Base-by-base conservation (phyloP, 441 rosid species). In the Croton laevigatus region DNA sequence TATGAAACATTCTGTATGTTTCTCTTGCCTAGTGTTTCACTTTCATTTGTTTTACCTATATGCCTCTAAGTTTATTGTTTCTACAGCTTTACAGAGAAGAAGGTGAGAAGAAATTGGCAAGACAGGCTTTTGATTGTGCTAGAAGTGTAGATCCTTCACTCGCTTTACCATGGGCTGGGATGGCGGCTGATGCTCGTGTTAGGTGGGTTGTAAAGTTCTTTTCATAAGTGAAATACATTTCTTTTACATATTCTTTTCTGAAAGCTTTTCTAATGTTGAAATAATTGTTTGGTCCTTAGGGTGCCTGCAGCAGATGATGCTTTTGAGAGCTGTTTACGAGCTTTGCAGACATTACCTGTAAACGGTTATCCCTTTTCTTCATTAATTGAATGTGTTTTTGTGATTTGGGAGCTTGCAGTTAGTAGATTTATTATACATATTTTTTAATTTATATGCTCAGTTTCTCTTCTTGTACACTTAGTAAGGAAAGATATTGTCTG, bases 121-220 rank as follows among this genome's bases (percentile, higher is more conserved):
- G 85, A 75, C 88, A 85, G 80, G 97, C 99, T 80, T 91, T 93
- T 84, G 98, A 95, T 73, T 86, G 81, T 84, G 93, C 97, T 73
- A 89, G 99, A 88, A 93, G 99, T 76, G 85, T 93, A 74, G 97
- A 95, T 85, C 97, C 99, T 81, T 91, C 92, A 17, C 90, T 95
- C 77, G 89, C 97, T n/a, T 81, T 92, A 70, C 98, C 98, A 60
- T 95, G 99, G 99, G 97, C 96, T 8, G 99, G 98, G 82, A 85
- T 89, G 95, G 86, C 98, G 66, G 97, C 95, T 75, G 97, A 91
- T 84, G 63, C 76, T 70, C 66, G 76, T 81, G 80, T 87, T 76
- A 78, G 97, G 99, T 91, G 79, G 65, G 76, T 71, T 46, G 20
- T 72, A 68, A 68, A 66, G 5, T 75, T 68, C 66, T 9, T 74